Base-by-base conservation (phyloP, 176 grass and related monocot species). In the Chloris gayana region DNA sequence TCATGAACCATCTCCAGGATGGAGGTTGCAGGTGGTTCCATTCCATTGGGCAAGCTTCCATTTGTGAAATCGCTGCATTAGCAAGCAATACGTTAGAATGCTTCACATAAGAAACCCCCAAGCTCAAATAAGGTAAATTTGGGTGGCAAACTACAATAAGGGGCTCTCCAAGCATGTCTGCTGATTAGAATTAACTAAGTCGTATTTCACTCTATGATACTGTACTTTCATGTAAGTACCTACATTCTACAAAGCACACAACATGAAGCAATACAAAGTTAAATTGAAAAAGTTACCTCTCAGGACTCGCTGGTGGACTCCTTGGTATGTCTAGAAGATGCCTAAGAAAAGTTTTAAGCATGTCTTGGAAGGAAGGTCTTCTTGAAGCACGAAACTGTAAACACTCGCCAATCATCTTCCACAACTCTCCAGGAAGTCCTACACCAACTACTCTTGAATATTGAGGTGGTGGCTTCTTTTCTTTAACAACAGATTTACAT, bases 361-460 rank as follows among this genome's bases (percentile, higher is more conserved):
- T 99, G 57, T 94, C 90, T 50, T 95, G 93, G 69, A 99, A 99
- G 76, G 91, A 88, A 60, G 96, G 96, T 75, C 96, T 89, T 86
- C 83, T 99, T 69, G 88, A 89, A 84, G 90, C 71, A 62, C 83
- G 84, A 64, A 86, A 93, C 70, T 99, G 96, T 53, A 99, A 85
- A 77, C 96, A 99, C 32, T 99, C 92, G 73, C 96, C 96, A 86
- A 99, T 99, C 96, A 99, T 99, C 89, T 99, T 99, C 96, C 96
- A 99, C 64, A 99, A 77, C 74, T 99, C 96, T 49, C 92, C 88
- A 85, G 96, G 96, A 88, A 99, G 90, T 42, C 96, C 96, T 53
- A 95, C 96, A 74, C 96, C 96, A 15, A 99, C 96, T 79, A 99
- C 89, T 80, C 93, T 90, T 88, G 96, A 88, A 89, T 99, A 99